phyloP scores from a whole-genome alignment of 1,139 yeast species.

The Candida sp. region DNA sequence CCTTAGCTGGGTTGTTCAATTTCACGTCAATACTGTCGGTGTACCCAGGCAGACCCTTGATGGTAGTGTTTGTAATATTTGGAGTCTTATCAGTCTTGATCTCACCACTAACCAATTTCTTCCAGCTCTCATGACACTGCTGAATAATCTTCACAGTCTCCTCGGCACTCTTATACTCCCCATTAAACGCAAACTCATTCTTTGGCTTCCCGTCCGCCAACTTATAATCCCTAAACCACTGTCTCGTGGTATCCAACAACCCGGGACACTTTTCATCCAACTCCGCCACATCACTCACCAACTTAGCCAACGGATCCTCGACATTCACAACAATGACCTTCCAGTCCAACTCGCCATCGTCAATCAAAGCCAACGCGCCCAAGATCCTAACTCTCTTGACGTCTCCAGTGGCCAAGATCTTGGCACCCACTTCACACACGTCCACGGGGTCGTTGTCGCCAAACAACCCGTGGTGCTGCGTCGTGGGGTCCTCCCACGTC shows the following conservation, averaged over 20 bases:
- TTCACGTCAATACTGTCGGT: conserved; percentile 18
- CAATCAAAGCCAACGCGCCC: conserved; percentile 87
- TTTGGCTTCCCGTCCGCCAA: conserved; percentile 91
- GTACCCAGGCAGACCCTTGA: conserved; percentile 51
- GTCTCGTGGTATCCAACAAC: conserved; percentile 78
- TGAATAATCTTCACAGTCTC: conserved; percentile 75
- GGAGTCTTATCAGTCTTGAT: conserved; percentile 56
- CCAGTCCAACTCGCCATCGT: conserved; percentile 97
- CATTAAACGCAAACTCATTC: conserved; percentile 86
- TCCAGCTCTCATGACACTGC: conserved; percentile 80
- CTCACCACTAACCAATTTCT: conserved; percentile 57
- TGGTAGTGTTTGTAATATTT: conserved; percentile 58
- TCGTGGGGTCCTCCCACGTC: conserved; percentile 92
- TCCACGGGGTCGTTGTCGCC: conserved; percentile 95
- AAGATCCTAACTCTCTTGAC: conserved; percentile 82
- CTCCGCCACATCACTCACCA: conserved; percentile 76
- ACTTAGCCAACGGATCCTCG: conserved; percentile 76
- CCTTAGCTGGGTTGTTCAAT: conserved; percentile 19
- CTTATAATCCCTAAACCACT: conserved; percentile 93
- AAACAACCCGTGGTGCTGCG: conserved; percentile 64
- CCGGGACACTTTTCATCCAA: conserved; percentile 82
- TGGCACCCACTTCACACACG: conserved; percentile 87
- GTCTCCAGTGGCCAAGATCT: conserved; percentile 73
- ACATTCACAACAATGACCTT: conserved; percentile 80
- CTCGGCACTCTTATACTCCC: conserved; percentile 73